Conservation (phyloP, 1,284 basidiomycete genomes). For the Puccinia triticina region DNA sequence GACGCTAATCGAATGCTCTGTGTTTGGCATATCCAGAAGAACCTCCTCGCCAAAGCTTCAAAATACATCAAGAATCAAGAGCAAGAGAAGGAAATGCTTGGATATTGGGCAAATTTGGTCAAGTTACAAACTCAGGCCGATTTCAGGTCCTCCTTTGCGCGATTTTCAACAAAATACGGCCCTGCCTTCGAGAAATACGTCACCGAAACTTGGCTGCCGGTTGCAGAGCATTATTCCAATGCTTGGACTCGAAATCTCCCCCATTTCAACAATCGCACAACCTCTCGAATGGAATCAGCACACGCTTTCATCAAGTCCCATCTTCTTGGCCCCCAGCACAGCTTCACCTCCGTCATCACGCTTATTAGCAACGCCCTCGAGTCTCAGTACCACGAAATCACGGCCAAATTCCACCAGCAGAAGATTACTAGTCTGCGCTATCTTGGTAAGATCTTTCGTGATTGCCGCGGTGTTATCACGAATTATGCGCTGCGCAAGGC, state of each 20-base stretch:
- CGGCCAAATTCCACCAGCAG: background rate
- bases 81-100: background rate
- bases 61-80: background rate
- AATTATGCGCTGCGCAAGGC: background rate
- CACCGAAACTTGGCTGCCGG: background rate
- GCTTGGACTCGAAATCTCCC: background rate
- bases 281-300: conserved; percentile 1
- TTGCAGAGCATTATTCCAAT: conserved; percentile 5
- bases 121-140: background rate
- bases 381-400: background rate
- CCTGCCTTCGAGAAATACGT: background rate
- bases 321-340: conserved; percentile 1
- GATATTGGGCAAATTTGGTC: background rate
- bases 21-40: conserved; percentile 15
- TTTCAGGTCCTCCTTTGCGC: background rate
- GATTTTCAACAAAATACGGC: background rate
- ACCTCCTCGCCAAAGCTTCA: background rate
- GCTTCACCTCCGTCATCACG: background rate
- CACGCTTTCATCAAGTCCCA: background rate
- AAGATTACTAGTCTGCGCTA: background rate
- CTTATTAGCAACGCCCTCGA: background rate
- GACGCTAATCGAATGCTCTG: background rate
- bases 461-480: background rate
- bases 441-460: background rate
- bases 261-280: conserved; percentile 3